These are phyloP conservation scores for Trichosanthes cucumerina DNA, from an alignment of 306 rosid genomes.

Conservation along the genomic window DNA sequence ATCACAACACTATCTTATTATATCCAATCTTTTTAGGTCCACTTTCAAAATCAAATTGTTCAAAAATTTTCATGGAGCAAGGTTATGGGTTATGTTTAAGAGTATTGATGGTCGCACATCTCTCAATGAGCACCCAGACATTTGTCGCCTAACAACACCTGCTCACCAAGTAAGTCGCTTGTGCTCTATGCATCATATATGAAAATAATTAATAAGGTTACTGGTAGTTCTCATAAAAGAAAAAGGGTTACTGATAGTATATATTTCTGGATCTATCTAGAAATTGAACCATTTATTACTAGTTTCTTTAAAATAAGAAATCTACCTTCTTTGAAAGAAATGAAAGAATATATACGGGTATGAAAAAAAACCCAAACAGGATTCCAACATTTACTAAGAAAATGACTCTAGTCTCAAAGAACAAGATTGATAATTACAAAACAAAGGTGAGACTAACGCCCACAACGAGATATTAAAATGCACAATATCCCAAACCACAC, in stretches of 20 bases:
- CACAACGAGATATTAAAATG: neutral
- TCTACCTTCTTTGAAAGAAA: neutral
- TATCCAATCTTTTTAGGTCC: conserved; percentile 40
- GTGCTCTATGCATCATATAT: neutral
- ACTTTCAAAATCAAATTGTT: conserved; percentile 44
- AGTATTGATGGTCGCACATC: conserved; percentile 32
- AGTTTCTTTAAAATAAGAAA: neutral
- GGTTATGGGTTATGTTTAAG: conserved; percentile 64
- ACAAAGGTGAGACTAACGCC: neutral
- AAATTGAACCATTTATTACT: conserved; percentile 2
- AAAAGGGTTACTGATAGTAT: neutral
- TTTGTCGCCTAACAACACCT: conserved; percentile 18
- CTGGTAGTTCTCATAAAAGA: neutral
- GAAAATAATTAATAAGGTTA: neutral
- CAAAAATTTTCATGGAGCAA: conserved; percentile 29
- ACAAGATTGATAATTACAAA: neutral
- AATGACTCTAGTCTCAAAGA: neutral
- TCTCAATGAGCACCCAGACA: conserved; percentile 39
- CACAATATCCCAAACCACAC: neutral
- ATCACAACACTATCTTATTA: conserved; percentile 5
- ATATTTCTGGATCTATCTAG: neutral
- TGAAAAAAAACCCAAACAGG: neutral
- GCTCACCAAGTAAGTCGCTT: neutral
- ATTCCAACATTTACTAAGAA: neutral
- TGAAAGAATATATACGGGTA: too few species aligned